Percentiles rank a stretch among this genome's conserved stretches.
These are phyloP conservation scores for Naganishia friedmannii DNA, from an alignment of 768 basidiomycete species.

Conservation along the genomic window DNA sequence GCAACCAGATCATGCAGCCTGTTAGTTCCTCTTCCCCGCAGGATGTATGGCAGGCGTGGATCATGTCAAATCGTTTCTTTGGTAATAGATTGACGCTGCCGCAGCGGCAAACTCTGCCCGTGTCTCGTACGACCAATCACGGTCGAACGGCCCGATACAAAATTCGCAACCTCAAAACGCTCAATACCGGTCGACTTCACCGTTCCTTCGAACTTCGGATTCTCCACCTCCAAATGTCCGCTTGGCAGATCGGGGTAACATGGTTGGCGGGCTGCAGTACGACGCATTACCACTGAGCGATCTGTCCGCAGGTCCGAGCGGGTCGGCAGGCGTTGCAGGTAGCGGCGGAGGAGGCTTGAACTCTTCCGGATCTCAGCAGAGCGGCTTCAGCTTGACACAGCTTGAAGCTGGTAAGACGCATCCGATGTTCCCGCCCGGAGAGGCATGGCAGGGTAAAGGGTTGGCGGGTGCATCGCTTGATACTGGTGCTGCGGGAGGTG, in stretches of 20 bases:
- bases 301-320: neutral
- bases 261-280: constrained; percentile 24
- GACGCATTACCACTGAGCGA: constrained; percentile 10
- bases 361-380: neutral
- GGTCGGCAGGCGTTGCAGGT: constrained; percentile 4
- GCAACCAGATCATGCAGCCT: constrained; percentile 35
- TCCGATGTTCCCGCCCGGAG: constrained; percentile 4
- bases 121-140: neutral
- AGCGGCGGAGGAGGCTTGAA: neutral
- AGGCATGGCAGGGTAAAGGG: constrained; percentile 25
- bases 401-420: constrained; percentile 26
- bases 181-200: neutral
- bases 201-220: neutral
- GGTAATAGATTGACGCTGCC: neutral
- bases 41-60: neutral
- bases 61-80: neutral
- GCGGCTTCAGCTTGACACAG: constrained; percentile 24
- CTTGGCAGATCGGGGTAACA: constrained; percentile 19
- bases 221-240: constrained; percentile 21
- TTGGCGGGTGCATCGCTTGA: constrained; percentile 35
- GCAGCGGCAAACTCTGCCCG: neutral
- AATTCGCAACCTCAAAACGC: neutral
- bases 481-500: constrained; percentile 5
- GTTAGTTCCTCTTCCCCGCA: constrained; percentile 29
- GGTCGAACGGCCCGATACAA: constrained; percentile 6